These are phyloP conservation scores for Populus hybrid DNA, from an alignment of 441 rosid species.

Conservation along the genomic window DNA sequence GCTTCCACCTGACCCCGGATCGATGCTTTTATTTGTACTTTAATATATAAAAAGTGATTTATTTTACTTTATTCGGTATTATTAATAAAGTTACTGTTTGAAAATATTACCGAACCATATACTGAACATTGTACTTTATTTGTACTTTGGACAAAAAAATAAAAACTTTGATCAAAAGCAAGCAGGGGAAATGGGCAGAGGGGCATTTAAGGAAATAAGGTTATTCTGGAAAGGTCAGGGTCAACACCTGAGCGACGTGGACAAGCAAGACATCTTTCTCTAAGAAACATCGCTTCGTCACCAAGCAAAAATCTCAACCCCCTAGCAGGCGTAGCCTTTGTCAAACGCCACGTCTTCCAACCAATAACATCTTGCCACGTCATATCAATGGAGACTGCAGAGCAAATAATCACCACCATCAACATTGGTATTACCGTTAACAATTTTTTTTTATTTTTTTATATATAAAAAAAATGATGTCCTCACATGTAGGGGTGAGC, in stretches of 20 bases:
- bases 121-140: too few relatives aligned
- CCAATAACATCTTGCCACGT: constrained; percentile 15
- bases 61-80: too few relatives aligned
- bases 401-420: too few relatives aligned
- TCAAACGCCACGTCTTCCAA: background rate
- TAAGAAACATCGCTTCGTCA: background rate
- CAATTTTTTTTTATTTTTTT: too few relatives aligned
- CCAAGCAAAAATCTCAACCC: background rate
- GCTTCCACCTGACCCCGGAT: background rate
- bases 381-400: background rate
- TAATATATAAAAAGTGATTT: too few relatives aligned
- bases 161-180: background rate
- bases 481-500: too few relatives aligned
- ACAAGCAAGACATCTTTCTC: background rate
- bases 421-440: too few relatives aligned
- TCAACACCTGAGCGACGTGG: background rate
- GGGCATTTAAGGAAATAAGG: background rate
- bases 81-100: too few relatives aligned
- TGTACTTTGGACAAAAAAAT: too few relatives aligned
- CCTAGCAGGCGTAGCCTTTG: too few relatives aligned
- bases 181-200: background rate
- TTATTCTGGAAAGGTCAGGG: constrained; percentile 12
- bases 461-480: too few relatives aligned
- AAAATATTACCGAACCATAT: too few relatives aligned
- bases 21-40: background rate